Evolutionary conservation across 768 basidiomycete genomes (phyloP), one percentile per base, ranked within the genome.

Genomic region (Lactarius psammicola): DNA sequence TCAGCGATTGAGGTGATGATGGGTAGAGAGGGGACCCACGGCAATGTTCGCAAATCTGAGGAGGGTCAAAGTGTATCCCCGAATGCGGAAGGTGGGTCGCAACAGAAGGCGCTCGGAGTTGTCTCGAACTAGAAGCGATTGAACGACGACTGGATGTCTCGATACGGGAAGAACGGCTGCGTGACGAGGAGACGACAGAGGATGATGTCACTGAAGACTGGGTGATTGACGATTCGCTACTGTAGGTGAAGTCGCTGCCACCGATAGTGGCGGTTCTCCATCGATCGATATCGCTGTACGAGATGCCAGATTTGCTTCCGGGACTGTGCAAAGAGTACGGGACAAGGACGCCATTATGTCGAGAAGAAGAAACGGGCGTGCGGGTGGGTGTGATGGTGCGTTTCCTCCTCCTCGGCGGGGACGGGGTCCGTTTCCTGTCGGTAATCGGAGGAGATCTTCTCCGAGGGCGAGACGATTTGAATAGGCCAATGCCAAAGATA

Each of bases 201-300:
- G 68, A 60, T 10, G 55, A 13, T 10, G 62, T 62, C 31, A 64
- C 40, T 2, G 67, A 61, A 28, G 63, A 64, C 33, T 53, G 66
- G 9, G 62, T 59, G 33, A 69, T 46, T 15, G 68, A 69, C 23
- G 68, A 69, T 53, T 49, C 62, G 56, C 63, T 64, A 8, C 68
- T 69, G 34, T 60, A 68, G 8, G 67, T 63, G 42, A 64, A 60
- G 10, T 69, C 62, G 55, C 64, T 68, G 40, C 64, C 67, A 23
- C 46, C 38, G 42, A 53, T 3, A 2, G 67, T 61, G 44, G 64
- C 56, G 2, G 38, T 2, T 7, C 67, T 59, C 64, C 66, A 67
- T 11, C 66, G 40, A 44, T 67, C 66, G 18, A 67, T 67, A 36
- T 67, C 66, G 5, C 66, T 67, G 10, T 63, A 59, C 17, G 66